Evolutionary conservation across 2,329 filamentous ascomycete genomes (phyloP).

Genomic region (Alternaria gansuensis): DNA sequence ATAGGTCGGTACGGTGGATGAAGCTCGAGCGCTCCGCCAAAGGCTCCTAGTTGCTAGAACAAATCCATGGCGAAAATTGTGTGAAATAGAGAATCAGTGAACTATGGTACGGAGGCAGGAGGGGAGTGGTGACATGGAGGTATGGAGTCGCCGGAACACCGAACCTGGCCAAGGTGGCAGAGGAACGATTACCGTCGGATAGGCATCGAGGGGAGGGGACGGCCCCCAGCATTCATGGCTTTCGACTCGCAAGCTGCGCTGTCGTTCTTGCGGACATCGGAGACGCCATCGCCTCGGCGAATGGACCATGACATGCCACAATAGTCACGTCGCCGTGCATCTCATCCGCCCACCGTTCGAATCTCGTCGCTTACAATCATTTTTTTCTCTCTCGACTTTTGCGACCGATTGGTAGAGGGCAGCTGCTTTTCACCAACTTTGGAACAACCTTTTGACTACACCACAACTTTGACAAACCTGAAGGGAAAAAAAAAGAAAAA

Average conservation of each 20-base stretch:
- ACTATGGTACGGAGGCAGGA: conserved; percentile 4
- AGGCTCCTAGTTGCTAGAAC: conserved; percentile 35
- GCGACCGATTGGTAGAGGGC: too few species aligned
- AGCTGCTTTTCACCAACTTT: too few species aligned
- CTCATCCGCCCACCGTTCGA: too few species aligned
- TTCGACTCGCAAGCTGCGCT: conserved; percentile 12
- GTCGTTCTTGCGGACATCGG: conserved; percentile 20
- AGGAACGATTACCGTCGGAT: conserved; percentile 12
- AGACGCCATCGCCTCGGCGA: conserved; percentile 19
- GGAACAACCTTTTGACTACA: too few species aligned
- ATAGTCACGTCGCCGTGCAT: too few species aligned
- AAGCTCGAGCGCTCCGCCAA: conserved; percentile 37
- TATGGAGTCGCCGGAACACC: conserved; percentile 1
- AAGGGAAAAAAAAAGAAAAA: too few species aligned
- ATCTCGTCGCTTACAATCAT: too few species aligned
- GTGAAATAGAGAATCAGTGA: conserved; percentile 5
- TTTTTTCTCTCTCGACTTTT: too few species aligned
- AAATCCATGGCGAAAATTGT: conserved; percentile 23
- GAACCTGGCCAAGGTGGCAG: conserved; percentile 5
- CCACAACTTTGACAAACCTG: too few species aligned
- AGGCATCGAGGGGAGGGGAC: conserved; percentile 18
- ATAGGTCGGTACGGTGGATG: conserved; percentile 29
- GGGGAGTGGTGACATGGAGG: not conserved
- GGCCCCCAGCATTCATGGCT: conserved; percentile 13
- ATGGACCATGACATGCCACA: conserved; percentile 2